A percentile compares a stretch with the other conserved stretches of the same genome.
Conservation (phyloP, 495 filamentous ascomycete genomes). For the Podospora pseudocomata region DNA sequence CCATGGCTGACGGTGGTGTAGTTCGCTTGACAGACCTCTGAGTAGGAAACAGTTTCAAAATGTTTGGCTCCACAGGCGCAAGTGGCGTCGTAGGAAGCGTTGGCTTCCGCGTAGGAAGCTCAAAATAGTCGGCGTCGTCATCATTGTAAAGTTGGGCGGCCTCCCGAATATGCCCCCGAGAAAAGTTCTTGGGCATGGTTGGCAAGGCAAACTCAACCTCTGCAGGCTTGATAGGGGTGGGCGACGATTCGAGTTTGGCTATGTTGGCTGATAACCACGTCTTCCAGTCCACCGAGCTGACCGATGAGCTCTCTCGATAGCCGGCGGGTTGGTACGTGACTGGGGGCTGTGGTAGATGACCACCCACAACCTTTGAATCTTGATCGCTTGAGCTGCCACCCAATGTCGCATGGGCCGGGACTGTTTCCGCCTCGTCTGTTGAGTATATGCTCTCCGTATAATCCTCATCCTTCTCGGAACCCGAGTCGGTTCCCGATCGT, state of each 20-base stretch:
- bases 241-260: constrained; percentile 43
- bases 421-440: constrained; percentile 23
- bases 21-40: constrained; percentile 18
- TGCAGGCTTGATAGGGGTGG: constrained; percentile 18
- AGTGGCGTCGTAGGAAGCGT: constrained; percentile 24
- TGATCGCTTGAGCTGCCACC: neutral
- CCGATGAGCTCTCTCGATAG: constrained; percentile 37
- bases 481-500: constrained; percentile 22
- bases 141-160: constrained; percentile 56
- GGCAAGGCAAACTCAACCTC: constrained; percentile 40
- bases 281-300: constrained; percentile 53
- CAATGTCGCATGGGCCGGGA: neutral
- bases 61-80: constrained; percentile 25
- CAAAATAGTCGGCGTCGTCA: constrained; percentile 27
- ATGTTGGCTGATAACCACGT: constrained; percentile 51
- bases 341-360: constrained; percentile 6
- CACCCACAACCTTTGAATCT: neutral
- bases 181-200: constrained; percentile 31
- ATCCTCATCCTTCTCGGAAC: constrained; percentile 30
- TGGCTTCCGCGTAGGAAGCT: constrained; percentile 20
- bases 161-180: constrained; percentile 55
- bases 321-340: constrained; percentile 26
- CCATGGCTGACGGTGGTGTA: constrained; percentile 18
- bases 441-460: constrained; percentile 48
- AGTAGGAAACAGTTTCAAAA: constrained; percentile 20